Evolutionary conservation across 306 rosid genomes (phyloP), one percentile per base, ranked within the genome.

Genomic region (Carpinus viminea): DNA sequence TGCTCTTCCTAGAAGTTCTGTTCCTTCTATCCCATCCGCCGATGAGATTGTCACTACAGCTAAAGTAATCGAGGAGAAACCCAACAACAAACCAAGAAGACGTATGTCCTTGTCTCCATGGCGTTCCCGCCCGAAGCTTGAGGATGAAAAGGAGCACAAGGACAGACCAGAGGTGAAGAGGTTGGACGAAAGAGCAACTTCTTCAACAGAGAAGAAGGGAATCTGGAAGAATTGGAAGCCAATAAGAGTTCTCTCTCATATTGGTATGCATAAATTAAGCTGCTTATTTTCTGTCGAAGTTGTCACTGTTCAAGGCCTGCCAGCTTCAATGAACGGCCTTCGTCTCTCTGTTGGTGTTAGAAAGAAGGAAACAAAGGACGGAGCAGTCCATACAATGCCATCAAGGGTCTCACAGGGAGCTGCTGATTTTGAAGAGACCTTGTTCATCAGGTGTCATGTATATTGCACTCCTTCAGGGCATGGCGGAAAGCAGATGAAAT

Each of bases 221-320:
- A 87, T 95, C 48, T 95, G 99, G 99, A 93, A 85, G 99, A 93
- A 85, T 31, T 96, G 99, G 99, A 96, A 91, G 86, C 97, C 99
- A 17, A 81, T 96, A 18, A 80, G 98, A 10, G 99, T 96, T 45
- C 84, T 96, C n/a, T 84, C 98, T 4, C 99, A 86, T 72, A 91
- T 96, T 73, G 92, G 96, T 76, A 96, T 85, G 98, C 88, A 90
- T 18, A 93, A 96, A 83, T 60, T 93, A 18, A 91, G 96, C 74
- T 95, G 96, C 78, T 75, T 96, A 85, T 90, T 96, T 43, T 93
- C 98, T 15, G 90, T 93, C 64, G 98, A 96, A 79, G 93, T 93
- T 6, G 96, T 91, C 51, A 57, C 89, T 1, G 94, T 91, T 17
- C 99, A 96, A 77, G 93, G 90, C 75, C 99, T 96, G 69, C 97